Evolutionary conservation across 495 filamentous ascomycete genomes (phyloP).

Genomic region (Opeltia flavorubescens): DNA sequence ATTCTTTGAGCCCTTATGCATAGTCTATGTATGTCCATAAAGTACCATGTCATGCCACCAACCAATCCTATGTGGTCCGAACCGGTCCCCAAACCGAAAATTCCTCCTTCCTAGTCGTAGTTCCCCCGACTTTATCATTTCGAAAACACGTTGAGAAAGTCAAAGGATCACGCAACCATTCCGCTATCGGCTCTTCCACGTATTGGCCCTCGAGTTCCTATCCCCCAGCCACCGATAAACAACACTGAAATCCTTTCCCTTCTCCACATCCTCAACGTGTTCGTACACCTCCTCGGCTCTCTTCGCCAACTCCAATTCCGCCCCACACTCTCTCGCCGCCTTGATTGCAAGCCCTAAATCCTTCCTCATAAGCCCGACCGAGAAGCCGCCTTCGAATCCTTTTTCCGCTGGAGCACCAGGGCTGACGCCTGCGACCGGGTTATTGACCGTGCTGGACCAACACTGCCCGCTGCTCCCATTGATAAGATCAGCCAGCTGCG

Average conservation of each 20-base stretch:
- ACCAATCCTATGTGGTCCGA: too few species aligned
- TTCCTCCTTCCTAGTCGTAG: too few species aligned
- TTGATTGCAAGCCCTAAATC: constrained; percentile 54
- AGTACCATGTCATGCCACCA: neutral
- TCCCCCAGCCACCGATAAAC: constrained; percentile 60
- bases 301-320: constrained; percentile 49
- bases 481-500: constrained; percentile 54
- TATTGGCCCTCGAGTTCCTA: neutral
- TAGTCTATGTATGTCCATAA: neutral
- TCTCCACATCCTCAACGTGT: constrained; percentile 43
- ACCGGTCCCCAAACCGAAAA: too few species aligned
- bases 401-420: constrained; percentile 46
- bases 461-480: constrained; percentile 65
- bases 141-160: neutral
- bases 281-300: constrained; percentile 57
- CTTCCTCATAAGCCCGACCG: constrained; percentile 62
- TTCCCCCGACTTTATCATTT: neutral
- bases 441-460: constrained; percentile 75
- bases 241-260: constrained; percentile 72
- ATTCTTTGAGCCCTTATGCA: too few species aligned
- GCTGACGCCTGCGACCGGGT: constrained; percentile 62
- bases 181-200: neutral
- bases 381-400: constrained; percentile 62
- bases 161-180: neutral
- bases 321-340: constrained; percentile 54